phyloP scores from a whole-genome alignment of 2,329 filamentous ascomycete genomes.

The Diplodia corticola region DNA sequence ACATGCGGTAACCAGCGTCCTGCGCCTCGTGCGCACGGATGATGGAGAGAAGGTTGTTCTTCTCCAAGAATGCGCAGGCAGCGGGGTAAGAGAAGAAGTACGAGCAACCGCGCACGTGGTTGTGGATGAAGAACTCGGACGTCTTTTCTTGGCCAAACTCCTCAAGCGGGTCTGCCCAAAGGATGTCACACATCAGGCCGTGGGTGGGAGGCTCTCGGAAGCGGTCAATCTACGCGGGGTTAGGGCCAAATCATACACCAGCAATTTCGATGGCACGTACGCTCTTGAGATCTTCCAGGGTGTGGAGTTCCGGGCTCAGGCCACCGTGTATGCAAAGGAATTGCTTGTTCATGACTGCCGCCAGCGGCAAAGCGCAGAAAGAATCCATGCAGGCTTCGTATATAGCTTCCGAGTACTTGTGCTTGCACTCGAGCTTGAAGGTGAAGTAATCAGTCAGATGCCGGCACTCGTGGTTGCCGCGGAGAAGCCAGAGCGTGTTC shows the following conservation, averaged over 20 bases:
- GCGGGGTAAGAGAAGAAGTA: slow-evolving; percentile 99
- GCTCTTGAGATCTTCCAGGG: slow-evolving; percentile 87
- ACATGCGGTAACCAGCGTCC: slow-evolving; percentile 98
- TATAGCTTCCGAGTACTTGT: slow-evolving; percentile 95
- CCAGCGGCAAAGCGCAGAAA: slow-evolving; percentile 89
- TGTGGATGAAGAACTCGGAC: slow-evolving; percentile 95
- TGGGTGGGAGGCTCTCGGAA: slow-evolving; percentile 97
- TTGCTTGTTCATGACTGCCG: slow-evolving; percentile 99
- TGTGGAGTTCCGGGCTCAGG: slow-evolving; percentile 92
- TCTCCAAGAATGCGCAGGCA: slow-evolving; percentile 95
- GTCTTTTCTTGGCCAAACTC: slow-evolving; percentile 99
- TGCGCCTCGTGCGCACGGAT: slow-evolving; percentile 98
- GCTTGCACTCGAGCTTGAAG: slow-evolving; percentile 99
- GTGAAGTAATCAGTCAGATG: slow-evolving; percentile 99
- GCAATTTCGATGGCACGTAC: slow-evolving; percentile 52
- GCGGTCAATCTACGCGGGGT: slow-evolving; percentile 73
- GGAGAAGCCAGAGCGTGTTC: slow-evolving; percentile 92
- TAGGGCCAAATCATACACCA: slow-evolving; percentile 26
- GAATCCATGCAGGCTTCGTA: slow-evolving; percentile 99
- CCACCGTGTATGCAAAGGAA: slow-evolving; percentile 98
- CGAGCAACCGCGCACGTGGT: slow-evolving; percentile 96
- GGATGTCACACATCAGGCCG: slow-evolving; percentile 97
- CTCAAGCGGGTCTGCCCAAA: slow-evolving; percentile 97
- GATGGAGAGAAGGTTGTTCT: slow-evolving; percentile 96
- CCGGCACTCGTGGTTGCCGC: slow-evolving; percentile 97